Evolutionary conservation across 2,329 filamentous ascomycete species (phyloP), one percentile per base, ranked within the genome.

Genomic region (Scytalidium lignicola): DNA sequence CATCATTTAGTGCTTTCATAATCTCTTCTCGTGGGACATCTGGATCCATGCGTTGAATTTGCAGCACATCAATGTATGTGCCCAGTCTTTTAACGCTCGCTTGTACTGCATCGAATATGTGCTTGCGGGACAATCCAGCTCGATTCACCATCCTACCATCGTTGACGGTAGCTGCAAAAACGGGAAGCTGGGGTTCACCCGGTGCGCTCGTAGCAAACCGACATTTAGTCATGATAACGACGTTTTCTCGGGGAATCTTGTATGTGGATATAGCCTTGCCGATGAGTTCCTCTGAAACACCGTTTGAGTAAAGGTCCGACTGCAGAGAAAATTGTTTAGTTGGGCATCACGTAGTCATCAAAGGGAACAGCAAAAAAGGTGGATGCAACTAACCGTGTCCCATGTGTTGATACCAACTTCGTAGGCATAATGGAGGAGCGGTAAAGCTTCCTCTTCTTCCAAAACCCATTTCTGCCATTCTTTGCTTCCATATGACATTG

Each of bases 201-300:
- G 60, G 56, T 50, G 56, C 51, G 41, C 26, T 28, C 4, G 79
- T 74, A 26, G 71, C 70, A 29, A 72, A 73, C 61, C 72, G 81
- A 62, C 76, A 79, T 67, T 86, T 86, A 20, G 77, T 79, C 53
- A 86, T 65, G 58, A 87, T 78, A 19, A 85, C 75, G 41, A 87
- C 69, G 53, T 80, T 80, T 51, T 75, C 67, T 22, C 83, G 78
- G 0, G 83, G 82, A 56, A 87, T 85, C 41, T 73, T 68, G 70
- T 79, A 85, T 50, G 79, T 70, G 58, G 77, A 77, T 51, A 87
- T 67, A 2, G 83, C 83, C 62, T 82, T 83, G 52, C 74, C 83
- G 51, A 88, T 74, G 57, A 88, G 78, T 50, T 72, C 66, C 64
- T 88, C 84, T 13, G 76, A 82, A 2, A 63, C 66, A 19, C 85